A percentile compares a stretch with the other conserved stretches of the same genome.
phyloP scores from a whole-genome alignment of 257 asterid genomes.

The Petrea volubilis region DNA sequence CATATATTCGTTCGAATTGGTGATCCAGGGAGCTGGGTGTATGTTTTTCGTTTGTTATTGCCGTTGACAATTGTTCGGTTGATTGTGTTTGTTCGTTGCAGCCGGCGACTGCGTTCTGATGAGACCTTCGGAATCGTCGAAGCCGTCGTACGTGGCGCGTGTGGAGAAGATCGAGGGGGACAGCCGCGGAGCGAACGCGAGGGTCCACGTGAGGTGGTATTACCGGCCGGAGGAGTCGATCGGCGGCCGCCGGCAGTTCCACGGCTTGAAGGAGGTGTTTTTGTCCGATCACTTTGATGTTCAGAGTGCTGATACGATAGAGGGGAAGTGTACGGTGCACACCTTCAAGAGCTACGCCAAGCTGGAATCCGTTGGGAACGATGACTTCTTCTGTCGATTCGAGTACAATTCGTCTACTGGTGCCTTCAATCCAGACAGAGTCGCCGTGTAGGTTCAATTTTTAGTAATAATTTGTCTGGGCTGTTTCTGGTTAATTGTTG shows the following conservation, averaged over 20 bases:
- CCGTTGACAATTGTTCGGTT: slow-evolving; percentile 7
- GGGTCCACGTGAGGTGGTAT: slow-evolving; percentile 81
- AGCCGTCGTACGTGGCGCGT: slow-evolving; percentile 84
- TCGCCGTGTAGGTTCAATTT: slow-evolving; percentile 74
- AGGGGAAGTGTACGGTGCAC: slow-evolving; percentile 90
- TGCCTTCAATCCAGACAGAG: slow-evolving; percentile 90
- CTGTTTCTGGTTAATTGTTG: not conserved
- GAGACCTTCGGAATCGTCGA: slow-evolving; percentile 78
- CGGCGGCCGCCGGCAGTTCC: slow-evolving; percentile 92
- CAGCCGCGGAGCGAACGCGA: slow-evolving; percentile 70
- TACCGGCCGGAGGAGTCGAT: slow-evolving; percentile 97
- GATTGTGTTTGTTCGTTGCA: slow-evolving; percentile 24
- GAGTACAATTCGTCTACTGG: slow-evolving; percentile 91
- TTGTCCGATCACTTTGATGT: slow-evolving; percentile 86
- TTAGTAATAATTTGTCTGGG: slow-evolving; percentile 54
- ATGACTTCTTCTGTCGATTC: slow-evolving; percentile 72
- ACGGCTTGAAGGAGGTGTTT: slow-evolving; percentile 89
- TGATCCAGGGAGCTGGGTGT: slow-evolving; percentile 7
- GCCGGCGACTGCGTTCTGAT: slow-evolving; percentile 94
- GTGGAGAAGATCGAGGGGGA: slow-evolving; percentile 90
- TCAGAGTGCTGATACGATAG: slow-evolving; percentile 89
- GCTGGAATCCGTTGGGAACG: slow-evolving; percentile 89
- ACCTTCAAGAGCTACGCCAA: slow-evolving; percentile 80
- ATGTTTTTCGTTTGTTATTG: not conserved
- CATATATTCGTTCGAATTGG: slow-evolving; percentile 39